Evolutionary conservation across 2,329 filamentous ascomycete species (phyloP).

Genomic region (Talaromyces sp.): DNA sequence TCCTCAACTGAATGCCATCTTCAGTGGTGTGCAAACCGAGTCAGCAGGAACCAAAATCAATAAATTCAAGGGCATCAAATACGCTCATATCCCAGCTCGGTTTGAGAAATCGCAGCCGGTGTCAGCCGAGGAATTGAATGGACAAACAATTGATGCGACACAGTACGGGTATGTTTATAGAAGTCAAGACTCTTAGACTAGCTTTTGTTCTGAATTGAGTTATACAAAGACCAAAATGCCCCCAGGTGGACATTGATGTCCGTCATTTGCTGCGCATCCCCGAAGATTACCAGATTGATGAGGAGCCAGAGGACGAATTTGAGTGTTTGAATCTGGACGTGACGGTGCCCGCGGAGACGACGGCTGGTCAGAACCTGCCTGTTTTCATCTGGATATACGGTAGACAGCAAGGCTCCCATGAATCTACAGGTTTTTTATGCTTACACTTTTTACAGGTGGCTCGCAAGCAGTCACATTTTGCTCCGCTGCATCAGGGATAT

Average conservation of each 20-base stretch:
- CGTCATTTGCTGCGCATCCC: conserved; percentile 42
- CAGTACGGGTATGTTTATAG: conserved; percentile 21
- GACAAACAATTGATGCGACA: conserved; percentile 28
- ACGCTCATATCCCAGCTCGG: conserved; percentile 23
- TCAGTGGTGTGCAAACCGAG: conserved; percentile 18
- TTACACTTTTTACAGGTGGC: conserved; percentile 22
- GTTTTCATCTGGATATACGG: conserved; percentile 46
- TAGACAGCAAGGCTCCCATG: neutral
- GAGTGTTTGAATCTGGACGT: conserved; percentile 42
- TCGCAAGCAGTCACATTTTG: conserved; percentile 43
- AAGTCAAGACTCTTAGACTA: neutral
- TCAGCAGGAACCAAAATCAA: conserved; percentile 15
- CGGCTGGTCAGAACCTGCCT: conserved; percentile 19
- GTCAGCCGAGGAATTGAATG: conserved; percentile 15
- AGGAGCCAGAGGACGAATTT: conserved; percentile 38
- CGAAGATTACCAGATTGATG: conserved; percentile 21
- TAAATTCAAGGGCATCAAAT: conserved; percentile 27
- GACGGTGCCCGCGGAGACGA: conserved; percentile 19
- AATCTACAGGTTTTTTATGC: neutral
- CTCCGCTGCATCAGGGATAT: conserved; percentile 36
- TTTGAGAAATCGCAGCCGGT: conserved; percentile 25
- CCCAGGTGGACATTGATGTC: conserved; percentile 37
- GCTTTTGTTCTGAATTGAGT: neutral
- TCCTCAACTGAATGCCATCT: conserved; percentile 19
- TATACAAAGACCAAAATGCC: conserved; percentile 34